Evolutionary conservation across 805 yeast genomes (phyloP), one percentile per base, ranked within the genome.

Genomic region (Candida anglica): DNA sequence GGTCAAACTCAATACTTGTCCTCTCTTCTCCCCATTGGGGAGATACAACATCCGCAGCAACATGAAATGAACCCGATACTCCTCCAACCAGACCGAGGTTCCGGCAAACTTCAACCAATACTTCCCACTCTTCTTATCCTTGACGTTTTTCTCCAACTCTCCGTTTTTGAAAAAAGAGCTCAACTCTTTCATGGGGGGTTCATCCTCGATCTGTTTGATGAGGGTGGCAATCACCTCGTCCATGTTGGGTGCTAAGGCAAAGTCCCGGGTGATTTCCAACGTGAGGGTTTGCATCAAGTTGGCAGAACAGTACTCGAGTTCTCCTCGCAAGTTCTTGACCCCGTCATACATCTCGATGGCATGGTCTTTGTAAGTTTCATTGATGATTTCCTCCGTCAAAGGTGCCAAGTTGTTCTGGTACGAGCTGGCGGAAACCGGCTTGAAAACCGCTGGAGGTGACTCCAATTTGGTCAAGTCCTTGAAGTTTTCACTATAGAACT

Each of bases 71-170:
- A 57, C 50, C 6, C 58, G 46, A 32, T 50, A 59, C 15, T 58
- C 55, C 25, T 56, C 46, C 15, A 60, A 42, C 56, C 55, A 59
- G 2, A 56, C 58, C 2, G 58, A 48, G 6, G 63, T 47, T 1
- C 66, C 66, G 3, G 53, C 56, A 36, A 58, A 52, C 26, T 56
- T 44, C 26, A 44, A 47, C 66, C 66, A 60, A 34, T 53, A 49
- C 17, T 47, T 41, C 11, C 45, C 43, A 10, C 36, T 24, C 3
- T 32, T 30, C 8, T 31, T 19, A 9, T 32, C 20, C 20, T 37
- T 21, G 4, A 42, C 15, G 10, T 40, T 39, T 8, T 35, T 33
- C 2, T 24, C 27, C 27, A 24, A 24, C 6, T 6, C 11, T 24
- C 15, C 10, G 13, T 24, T 11, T 13, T 24, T 24, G 27, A 24